These are phyloP conservation scores for Tagetes erecta DNA, from an alignment of 129 eudicot genomes.

Conservation along the genomic window DNA sequence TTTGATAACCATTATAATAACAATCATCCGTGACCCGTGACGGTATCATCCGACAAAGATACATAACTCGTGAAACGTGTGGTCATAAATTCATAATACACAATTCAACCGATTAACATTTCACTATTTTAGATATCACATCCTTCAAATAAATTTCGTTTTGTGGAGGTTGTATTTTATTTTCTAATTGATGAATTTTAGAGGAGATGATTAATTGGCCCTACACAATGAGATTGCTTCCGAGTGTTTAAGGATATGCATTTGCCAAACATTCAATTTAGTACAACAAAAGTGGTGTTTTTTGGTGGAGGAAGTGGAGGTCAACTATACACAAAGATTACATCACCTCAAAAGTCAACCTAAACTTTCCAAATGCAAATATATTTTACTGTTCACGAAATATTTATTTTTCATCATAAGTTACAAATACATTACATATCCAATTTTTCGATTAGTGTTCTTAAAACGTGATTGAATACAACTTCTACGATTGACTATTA, in stretches of 20 bases:
- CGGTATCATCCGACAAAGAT: neutral
- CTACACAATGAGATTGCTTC: neutral
- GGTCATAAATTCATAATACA: neutral
- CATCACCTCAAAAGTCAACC: slow-evolving; percentile 21
- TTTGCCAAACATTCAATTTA: slow-evolving; percentile 28
- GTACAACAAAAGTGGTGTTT: slow-evolving; percentile 33
- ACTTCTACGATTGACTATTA: no score
- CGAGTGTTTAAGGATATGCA: slow-evolving; percentile 20
- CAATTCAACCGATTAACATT: neutral
- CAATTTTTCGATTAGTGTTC: no score
- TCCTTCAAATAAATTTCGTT: neutral
- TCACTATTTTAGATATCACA: neutral
- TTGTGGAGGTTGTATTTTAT: neutral
- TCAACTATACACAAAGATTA: slow-evolving; percentile 25
- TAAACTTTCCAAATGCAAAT: neutral
- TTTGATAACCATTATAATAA: no score
- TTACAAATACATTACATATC: neutral
- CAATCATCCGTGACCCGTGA: neutral
- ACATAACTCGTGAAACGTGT: neutral
- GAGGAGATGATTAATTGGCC: neutral
- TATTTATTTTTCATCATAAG: neutral
- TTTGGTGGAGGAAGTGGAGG: slow-evolving; percentile 23
- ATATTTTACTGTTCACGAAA: neutral
- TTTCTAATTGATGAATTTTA: neutral
- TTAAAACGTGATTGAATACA: no score